Percentiles rank a stretch among this genome's conserved stretches.
Conservation (phyloP, 805 yeast species). For the Barnettozyma sp. region DNA sequence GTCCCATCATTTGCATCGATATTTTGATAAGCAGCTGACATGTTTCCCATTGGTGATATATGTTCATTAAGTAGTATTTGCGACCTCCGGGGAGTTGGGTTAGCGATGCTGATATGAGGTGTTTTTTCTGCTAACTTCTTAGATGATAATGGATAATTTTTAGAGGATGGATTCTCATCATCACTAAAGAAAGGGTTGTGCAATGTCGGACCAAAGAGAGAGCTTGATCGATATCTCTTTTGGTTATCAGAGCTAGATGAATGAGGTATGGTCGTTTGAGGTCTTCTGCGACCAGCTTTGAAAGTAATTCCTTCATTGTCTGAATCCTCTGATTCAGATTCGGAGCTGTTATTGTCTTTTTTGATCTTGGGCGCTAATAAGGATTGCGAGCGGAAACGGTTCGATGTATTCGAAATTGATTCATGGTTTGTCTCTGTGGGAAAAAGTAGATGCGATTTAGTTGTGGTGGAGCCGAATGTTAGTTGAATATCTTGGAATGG, state of each 20-base stretch:
- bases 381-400: conserved; percentile 21
- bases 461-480: conserved; percentile 14
- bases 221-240: conserved; percentile 23
- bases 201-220: conserved; percentile 22
- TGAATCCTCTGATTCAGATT: conserved; percentile 15
- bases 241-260: conserved; percentile 8
- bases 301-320: conserved; percentile 25
- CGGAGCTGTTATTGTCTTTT: conserved; percentile 8
- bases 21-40: conserved; percentile 16
- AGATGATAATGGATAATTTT: too few species aligned
- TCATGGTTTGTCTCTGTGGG: conserved; percentile 11
- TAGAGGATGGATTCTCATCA: conserved; percentile 3
- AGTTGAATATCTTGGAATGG: conserved; percentile 23
- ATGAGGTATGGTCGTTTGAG: conserved; percentile 7
- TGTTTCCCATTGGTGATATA: conserved; percentile 2
- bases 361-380: conserved; percentile 12
- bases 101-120: too few species aligned
- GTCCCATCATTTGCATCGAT: conserved; percentile 25
- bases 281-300: conserved; percentile 15
- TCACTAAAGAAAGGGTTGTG: conserved; percentile 21
- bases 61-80: not conserved
- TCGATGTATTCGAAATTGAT: conserved; percentile 13
- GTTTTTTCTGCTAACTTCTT: not conserved
- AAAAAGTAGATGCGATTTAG: conserved; percentile 16
- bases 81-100: conserved; percentile 3